Evolutionary conservation across 148 eudicot genomes (phyloP).

Genomic region (Rhododendron molle): DNA sequence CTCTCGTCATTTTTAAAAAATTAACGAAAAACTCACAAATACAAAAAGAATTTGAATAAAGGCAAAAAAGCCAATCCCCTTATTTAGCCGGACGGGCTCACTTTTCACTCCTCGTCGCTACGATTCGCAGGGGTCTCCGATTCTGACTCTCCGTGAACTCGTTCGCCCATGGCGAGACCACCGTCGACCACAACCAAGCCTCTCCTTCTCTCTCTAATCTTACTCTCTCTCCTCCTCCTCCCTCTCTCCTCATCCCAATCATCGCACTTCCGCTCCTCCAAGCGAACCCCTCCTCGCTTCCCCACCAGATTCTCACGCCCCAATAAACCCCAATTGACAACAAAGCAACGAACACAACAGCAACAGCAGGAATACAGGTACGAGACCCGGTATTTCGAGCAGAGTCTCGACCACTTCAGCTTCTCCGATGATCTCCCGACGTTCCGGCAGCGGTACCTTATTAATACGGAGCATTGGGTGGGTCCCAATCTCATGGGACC

Average conservation of each 20-base stretch:
- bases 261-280: conserved; percentile 8
- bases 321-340: not conserved
- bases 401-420: conserved; percentile 74
- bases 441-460: conserved; percentile 60
- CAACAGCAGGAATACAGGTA: conserved; percentile 31
- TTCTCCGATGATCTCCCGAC: conserved; percentile 46
- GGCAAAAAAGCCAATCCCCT: no score
- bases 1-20: no score
- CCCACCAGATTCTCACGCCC: conserved; percentile 34
- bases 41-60: no score
- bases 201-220: not conserved
- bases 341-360: not conserved
- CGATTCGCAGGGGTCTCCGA: not conserved
- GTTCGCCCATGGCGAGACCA: not conserved
- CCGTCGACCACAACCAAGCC: not conserved
- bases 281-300: conserved; percentile 32
- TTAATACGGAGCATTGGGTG: conserved; percentile 58
- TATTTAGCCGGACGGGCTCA: no score
- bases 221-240: not conserved
- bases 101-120: not conserved
- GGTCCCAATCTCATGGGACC: conserved; percentile 56
- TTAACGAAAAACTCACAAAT: no score
- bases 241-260: conserved; percentile 3
- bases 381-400: conserved; percentile 56
- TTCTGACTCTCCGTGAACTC: not conserved